Percentiles rank a stretch among this genome's conserved stretches.
Evolutionary conservation across 495 filamentous ascomycete genomes (phyloP).

Genomic region (Xylaria cubensis): DNA sequence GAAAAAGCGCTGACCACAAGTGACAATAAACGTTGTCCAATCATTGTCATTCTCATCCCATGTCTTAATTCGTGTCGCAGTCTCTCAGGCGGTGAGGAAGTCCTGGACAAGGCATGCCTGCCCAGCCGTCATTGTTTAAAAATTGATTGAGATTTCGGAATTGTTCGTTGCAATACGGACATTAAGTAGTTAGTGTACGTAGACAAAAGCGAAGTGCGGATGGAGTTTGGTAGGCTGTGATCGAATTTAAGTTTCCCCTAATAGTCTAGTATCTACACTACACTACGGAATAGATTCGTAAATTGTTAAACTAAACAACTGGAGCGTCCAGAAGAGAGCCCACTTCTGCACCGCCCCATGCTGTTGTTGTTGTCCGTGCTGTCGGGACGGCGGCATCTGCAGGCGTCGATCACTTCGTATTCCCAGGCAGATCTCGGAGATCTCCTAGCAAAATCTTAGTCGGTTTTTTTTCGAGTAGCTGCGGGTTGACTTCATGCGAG

Average conservation of each 20-base stretch:
- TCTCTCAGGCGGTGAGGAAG: slow-evolving; percentile 16
- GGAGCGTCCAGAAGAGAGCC: not conserved
- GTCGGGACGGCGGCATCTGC: slow-evolving; percentile 20
- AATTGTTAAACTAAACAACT: not conserved
- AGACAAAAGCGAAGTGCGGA: not conserved
- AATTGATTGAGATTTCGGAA: not conserved
- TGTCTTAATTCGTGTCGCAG: slow-evolving; percentile 3
- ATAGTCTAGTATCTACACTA: no score
- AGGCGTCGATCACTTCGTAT: slow-evolving; percentile 43
- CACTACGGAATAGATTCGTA: not conserved
- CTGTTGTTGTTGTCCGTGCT: slow-evolving; percentile 15
- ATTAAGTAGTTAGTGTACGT: not conserved
- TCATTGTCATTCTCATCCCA: not conserved
- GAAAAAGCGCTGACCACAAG: not conserved
- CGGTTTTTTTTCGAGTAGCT: not conserved
- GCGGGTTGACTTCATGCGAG: slow-evolving; percentile 5
- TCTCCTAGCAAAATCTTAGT: not conserved
- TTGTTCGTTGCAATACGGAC: not conserved
- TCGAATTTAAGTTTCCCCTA: not conserved
- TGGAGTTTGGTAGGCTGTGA: not conserved
- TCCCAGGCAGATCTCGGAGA: slow-evolving; percentile 10
- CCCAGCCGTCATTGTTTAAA: not conserved
- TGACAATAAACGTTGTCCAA: slow-evolving; percentile 4
- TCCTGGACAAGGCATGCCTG: slow-evolving; percentile 14
- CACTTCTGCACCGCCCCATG: not conserved